Evolutionary conservation across 331 rosid genomes (phyloP).

Genomic region (Spiraea crenata): DNA sequence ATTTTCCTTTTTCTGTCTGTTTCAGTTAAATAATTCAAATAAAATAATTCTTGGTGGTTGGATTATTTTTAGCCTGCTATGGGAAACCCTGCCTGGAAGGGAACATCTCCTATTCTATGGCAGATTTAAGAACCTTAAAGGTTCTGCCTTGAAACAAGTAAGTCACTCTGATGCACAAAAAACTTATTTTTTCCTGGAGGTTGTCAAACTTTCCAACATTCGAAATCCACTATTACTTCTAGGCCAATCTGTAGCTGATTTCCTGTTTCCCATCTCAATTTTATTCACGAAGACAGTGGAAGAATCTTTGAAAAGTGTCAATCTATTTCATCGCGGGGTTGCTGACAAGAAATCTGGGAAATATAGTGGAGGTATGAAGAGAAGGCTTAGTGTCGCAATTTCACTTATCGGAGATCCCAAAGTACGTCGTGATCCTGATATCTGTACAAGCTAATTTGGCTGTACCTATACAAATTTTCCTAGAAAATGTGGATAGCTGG

Average conservation of each 20-base stretch:
- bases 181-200: neutral
- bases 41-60: neutral
- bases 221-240: no score
- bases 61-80: constrained; percentile 46
- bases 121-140: constrained; percentile 65
- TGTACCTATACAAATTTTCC: neutral
- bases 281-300: constrained; percentile 54
- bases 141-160: constrained; percentile 48
- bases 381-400: constrained; percentile 86
- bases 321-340: constrained; percentile 61
- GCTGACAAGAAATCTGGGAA: constrained; percentile 71
- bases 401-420: constrained; percentile 71
- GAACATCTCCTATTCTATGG: constrained; percentile 78
- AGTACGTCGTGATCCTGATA: constrained; percentile 32
- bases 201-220: neutral
- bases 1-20: neutral
- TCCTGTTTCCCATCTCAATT: neutral
- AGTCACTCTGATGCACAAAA: constrained; percentile 17
- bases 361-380: constrained; percentile 86
- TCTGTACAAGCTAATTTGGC: neutral
- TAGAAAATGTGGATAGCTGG: neutral
- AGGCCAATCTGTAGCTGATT: neutral
- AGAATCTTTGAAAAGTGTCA: constrained; percentile 66
- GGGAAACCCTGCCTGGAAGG: constrained; percentile 71
- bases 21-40: neutral